Conservation (phyloP, 2,329 filamentous ascomycete species). For the Ophiostoma quercus region DNA sequence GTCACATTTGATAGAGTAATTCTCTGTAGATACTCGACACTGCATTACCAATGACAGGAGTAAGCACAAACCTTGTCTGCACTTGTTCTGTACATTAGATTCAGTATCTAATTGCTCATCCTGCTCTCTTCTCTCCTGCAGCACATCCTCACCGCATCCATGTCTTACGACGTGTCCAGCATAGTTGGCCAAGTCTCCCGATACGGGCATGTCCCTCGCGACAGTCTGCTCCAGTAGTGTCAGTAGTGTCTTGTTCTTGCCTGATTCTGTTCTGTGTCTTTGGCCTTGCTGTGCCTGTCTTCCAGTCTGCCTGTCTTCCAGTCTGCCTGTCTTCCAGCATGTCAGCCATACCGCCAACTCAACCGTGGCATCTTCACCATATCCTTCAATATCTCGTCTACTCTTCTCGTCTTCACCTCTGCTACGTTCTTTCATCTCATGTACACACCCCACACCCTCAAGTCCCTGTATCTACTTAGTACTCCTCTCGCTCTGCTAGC, state of each 20-base stretch:
- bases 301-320: no score
- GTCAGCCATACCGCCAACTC: neutral
- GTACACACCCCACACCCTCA: neutral
- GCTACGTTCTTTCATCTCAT: neutral
- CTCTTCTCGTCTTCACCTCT: no score
- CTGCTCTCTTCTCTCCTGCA: neutral
- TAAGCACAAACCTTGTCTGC: neutral
- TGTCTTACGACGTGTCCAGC: neutral
- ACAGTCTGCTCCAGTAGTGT: neutral
- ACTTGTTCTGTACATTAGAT: neutral
- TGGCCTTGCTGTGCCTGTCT: neutral
- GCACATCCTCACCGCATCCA: constrained; percentile 3
- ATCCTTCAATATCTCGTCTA: no score
- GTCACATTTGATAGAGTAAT: neutral
- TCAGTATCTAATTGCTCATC: neutral
- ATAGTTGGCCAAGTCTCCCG: neutral
- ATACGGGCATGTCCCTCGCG: constrained; percentile 8
- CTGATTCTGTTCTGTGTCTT: neutral
- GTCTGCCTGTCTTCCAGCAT: no score
- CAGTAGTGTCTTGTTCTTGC: neutral
- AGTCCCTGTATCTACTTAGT: no score
- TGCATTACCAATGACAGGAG: neutral
- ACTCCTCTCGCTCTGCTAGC: neutral
- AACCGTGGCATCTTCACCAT: neutral
- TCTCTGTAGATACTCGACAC: no score